Conservation (phyloP, 1,139 yeast genomes). For the Blastobotrys serpentis region DNA sequence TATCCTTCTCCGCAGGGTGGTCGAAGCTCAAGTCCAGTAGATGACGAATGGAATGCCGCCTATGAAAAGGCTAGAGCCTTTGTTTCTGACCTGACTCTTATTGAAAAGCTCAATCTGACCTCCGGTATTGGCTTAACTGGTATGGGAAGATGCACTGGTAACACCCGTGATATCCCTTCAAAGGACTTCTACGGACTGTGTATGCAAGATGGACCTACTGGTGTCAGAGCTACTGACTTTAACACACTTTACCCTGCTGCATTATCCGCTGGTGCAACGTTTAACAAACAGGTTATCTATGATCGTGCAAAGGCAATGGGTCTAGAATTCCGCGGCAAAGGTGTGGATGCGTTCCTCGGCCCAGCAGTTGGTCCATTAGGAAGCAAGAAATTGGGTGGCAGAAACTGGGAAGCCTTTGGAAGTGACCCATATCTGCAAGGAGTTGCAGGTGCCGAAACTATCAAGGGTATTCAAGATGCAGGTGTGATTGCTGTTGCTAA, state of each 20-base stretch:
- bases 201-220: conserved; percentile 65
- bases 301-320: conserved; percentile 60
- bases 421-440: conserved; percentile 65
- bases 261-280: conserved; percentile 57
- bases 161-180: conserved; percentile 55
- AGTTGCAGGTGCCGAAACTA: conserved; percentile 52
- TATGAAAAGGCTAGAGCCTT: conserved; percentile 54
- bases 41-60: conserved; percentile 54
- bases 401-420: conserved; percentile 68
- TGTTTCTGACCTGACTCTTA: conserved; percentile 53
- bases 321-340: conserved; percentile 53
- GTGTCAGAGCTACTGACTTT: conserved; percentile 58
- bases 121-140: conserved; percentile 64
- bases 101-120: conserved; percentile 61
- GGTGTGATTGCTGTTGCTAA: conserved; percentile 57
- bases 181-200: conserved; percentile 58
- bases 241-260: conserved; percentile 61
- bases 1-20: conserved; percentile 14
- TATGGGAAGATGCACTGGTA: conserved; percentile 63
- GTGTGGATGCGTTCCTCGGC: conserved; percentile 59
- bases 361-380: conserved; percentile 67
- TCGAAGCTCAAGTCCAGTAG: conserved; percentile 6
- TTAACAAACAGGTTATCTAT: conserved; percentile 53
- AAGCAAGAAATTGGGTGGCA: conserved; percentile 58
- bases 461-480: conserved; percentile 57